Percentiles rank a stretch among this genome's conserved stretches.
Evolutionary conservation across 2,329 filamentous ascomycete genomes (phyloP).

Genomic region (Pyricularia sp.): DNA sequence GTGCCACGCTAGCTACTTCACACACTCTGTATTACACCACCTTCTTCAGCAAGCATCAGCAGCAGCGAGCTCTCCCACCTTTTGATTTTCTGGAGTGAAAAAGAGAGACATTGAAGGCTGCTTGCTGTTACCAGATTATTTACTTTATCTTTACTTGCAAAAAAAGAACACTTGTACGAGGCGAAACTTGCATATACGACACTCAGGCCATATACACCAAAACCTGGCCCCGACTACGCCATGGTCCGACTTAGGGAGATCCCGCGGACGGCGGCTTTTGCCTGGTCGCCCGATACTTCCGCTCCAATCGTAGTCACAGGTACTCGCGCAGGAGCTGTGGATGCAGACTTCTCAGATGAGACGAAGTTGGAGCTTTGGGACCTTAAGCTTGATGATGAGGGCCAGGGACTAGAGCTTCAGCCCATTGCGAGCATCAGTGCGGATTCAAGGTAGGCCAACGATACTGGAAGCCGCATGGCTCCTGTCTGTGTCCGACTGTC

Average conservation of each 20-base stretch:
- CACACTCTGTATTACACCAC: background rate
- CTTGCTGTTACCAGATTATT: background rate
- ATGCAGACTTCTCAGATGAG: slow-evolving; percentile 95
- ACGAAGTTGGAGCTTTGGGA: slow-evolving; percentile 97
- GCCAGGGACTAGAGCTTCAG: slow-evolving; percentile 73
- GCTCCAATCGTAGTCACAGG: slow-evolving; percentile 84
- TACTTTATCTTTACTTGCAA: background rate
- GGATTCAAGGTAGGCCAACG: slow-evolving; percentile 65
- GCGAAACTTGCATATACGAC: background rate
- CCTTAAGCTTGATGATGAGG: slow-evolving; percentile 67
- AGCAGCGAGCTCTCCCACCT: background rate
- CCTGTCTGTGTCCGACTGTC: background rate
- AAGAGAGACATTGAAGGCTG: background rate
- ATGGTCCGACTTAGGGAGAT: slow-evolving; percentile 98
- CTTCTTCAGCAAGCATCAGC: background rate
- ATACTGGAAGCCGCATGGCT: background rate
- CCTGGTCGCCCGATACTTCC: slow-evolving; percentile 79
- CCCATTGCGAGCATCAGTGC: slow-evolving; percentile 76
- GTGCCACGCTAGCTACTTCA: slow-evolving; percentile 1
- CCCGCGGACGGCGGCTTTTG: slow-evolving; percentile 90
- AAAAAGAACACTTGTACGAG: background rate
- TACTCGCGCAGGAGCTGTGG: slow-evolving; percentile 88
- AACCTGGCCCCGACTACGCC: slow-evolving; percentile 15
- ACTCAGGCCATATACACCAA: background rate
- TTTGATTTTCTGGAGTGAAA: background rate